Evolutionary conservation across 768 basidiomycete species (phyloP), one percentile per base, ranked within the genome.

Genomic region (Suillus cothurnatus): DNA sequence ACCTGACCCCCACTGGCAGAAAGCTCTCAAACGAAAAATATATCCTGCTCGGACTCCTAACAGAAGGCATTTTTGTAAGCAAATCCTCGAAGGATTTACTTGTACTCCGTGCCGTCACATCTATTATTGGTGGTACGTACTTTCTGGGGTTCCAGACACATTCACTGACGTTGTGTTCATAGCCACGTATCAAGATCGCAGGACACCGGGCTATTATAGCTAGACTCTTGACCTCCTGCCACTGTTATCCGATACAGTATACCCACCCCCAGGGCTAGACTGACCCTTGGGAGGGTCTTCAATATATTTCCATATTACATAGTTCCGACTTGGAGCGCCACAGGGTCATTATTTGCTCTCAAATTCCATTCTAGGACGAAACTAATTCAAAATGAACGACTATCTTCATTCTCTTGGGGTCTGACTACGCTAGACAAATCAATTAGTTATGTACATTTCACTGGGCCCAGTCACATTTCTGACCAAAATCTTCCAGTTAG

Each of bases 281-380:
- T 83, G 19, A 66, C 63, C 17, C 64, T 84, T n/a, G n/a, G 9
- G 66, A 65, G n/a, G 82, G 85, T 62, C 69, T 85, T 26, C 80
- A 84, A 68, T 82, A 79, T 55, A 47, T 80, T 23, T 76, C 74
- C 36, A 74, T 72, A n/a, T 72, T 84, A 68, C 34, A 34, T 39
- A 39, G 82, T 83, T 79, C 69, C 23, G 63, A 32, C 6, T 12
- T 75, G 19, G 81, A 82, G 47, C 73, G 67, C 7, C 71, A 50
- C 76, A 4, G 76, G 75, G 32, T 69, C 76, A 17, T 38, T 80
- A 3, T 82, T 85, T 57, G 83, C 85, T 9, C 49, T 86, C 64
- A 86, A 86, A 67, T 73, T 77, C 1, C 64, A 81, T 34, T 34
- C 34, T 9, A 34, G 34, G 34, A 32, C 79, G 38, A 78, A 78